phyloP scores from a whole-genome alignment of 371 early-diverging fungal species.

The Mortierella sp. region DNA sequence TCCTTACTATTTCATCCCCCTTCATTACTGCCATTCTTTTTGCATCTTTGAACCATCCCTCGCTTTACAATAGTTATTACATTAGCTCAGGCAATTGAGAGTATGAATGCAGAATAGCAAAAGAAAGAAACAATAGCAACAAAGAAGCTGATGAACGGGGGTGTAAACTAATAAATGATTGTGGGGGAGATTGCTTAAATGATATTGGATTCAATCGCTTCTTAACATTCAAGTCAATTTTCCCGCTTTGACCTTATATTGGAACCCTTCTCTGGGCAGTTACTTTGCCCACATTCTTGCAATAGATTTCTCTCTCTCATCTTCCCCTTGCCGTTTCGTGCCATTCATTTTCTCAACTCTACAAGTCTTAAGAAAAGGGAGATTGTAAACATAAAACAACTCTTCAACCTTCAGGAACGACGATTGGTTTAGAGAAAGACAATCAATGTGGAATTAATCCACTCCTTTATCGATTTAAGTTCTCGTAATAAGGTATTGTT shows the following conservation, averaged over 20 bases:
- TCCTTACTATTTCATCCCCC: slow-evolving; percentile 14
- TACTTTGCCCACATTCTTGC: neutral
- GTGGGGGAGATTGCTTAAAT: no score
- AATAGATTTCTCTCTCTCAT: no score
- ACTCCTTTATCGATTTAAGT: no score
- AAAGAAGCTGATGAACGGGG: neutral
- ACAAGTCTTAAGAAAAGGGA: neutral
- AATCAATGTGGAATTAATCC: neutral
- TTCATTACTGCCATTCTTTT: slow-evolving; percentile 16
- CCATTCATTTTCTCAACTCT: neutral
- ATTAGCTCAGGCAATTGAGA: no score
- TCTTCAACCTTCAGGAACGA: neutral
- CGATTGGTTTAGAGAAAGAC: neutral
- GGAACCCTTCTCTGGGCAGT: no score
- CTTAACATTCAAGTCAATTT: no score
- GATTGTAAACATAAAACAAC: neutral
- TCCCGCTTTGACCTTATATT: no score
- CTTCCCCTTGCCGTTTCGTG: neutral
- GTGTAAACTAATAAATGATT: no score
- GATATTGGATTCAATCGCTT: no score
- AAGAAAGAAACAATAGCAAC: no score
- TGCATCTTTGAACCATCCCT: slow-evolving; percentile 1
- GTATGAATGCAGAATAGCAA: no score
- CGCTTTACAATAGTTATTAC: neutral
- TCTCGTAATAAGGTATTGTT: neutral